These are phyloP conservation scores for Mucuna pruriens DNA, from an alignment of 306 rosid genomes.

Conservation along the genomic window DNA sequence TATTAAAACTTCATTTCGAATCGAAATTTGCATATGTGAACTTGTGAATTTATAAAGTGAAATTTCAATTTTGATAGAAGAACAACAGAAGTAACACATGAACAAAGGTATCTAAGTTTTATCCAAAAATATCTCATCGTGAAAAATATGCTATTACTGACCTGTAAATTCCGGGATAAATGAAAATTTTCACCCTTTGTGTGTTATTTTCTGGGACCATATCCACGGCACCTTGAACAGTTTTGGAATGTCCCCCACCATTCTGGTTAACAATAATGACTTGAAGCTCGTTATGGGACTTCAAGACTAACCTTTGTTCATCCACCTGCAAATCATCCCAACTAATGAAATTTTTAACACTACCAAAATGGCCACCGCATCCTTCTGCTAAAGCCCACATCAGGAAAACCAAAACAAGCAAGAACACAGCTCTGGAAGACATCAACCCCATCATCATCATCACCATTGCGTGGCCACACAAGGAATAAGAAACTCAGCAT, in stretches of 20 bases:
- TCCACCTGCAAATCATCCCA: conserved; percentile 84
- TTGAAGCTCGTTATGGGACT: conserved; percentile 16
- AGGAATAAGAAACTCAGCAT: not conserved
- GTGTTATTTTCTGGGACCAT: conserved; percentile 67
- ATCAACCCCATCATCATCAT: conserved; percentile 26
- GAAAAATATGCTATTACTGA: not conserved
- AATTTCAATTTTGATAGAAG: not conserved
- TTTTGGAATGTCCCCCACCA: conserved; percentile 69
- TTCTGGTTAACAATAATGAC: conserved; percentile 67
- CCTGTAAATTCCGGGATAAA: conserved; percentile 93
- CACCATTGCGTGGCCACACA: conserved; percentile 9
- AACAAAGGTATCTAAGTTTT: too few relatives aligned
- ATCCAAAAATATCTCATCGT: too few relatives aligned
- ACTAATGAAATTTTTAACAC: conserved; percentile 52
- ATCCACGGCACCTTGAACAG: conserved; percentile 91
- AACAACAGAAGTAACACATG: not conserved
- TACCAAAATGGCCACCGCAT: not conserved
- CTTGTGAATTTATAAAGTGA: too few relatives aligned
- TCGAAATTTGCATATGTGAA: too few relatives aligned
- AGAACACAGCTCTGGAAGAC: conserved; percentile 28
- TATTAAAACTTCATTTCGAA: too few relatives aligned
- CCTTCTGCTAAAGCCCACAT: conserved; percentile 41
- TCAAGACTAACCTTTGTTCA: conserved; percentile 37
- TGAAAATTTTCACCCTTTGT: conserved; percentile 70
- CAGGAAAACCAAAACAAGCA: conserved; percentile 34